Conservation (phyloP, 2,329 filamentous ascomycete genomes). For the Cladosporium halotolerans region DNA sequence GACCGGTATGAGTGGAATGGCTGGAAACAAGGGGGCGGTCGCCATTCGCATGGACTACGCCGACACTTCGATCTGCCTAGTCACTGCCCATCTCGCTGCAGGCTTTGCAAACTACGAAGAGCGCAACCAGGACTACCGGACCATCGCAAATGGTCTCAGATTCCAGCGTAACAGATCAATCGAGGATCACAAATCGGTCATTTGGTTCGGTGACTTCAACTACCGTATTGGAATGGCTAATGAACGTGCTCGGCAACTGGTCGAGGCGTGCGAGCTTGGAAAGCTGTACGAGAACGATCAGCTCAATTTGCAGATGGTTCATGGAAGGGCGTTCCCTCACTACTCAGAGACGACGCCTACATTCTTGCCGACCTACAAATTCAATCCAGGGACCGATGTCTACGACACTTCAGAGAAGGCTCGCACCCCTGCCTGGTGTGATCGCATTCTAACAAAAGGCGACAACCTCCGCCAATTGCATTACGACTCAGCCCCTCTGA, state of each 20-base stretch:
- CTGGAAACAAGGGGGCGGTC: conserved; percentile 95
- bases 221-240: conserved; percentile 85
- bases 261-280: conserved; percentile 66
- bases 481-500: conserved; percentile 75
- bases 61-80: conserved; percentile 86
- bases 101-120: conserved; percentile 97
- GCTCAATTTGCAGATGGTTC: conserved; percentile 94
- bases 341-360: conserved; percentile 85
- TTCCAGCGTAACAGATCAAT: conserved; percentile 90
- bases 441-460: conserved; percentile 84
- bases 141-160: conserved; percentile 76
- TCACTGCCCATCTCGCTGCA: conserved; percentile 92
- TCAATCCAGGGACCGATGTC: conserved; percentile 76
- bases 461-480: conserved; percentile 72
- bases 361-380: conserved; percentile 94
- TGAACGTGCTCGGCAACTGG: conserved; percentile 68
- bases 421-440: conserved; percentile 94
- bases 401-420: conserved; percentile 96
- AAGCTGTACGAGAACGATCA: conserved; percentile 88
- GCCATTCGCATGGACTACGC: conserved; percentile 94
- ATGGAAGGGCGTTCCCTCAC: conserved; percentile 79
- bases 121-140: conserved; percentile 85
- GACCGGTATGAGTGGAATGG: conserved; percentile 90
- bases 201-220: conserved; percentile 98
- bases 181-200: conserved; percentile 82